A percentile compares a stretch with the other conserved stretches of the same genome.
phyloP scores from a whole-genome alignment of 257 asterid genomes.

The Solanum sejunctum region DNA sequence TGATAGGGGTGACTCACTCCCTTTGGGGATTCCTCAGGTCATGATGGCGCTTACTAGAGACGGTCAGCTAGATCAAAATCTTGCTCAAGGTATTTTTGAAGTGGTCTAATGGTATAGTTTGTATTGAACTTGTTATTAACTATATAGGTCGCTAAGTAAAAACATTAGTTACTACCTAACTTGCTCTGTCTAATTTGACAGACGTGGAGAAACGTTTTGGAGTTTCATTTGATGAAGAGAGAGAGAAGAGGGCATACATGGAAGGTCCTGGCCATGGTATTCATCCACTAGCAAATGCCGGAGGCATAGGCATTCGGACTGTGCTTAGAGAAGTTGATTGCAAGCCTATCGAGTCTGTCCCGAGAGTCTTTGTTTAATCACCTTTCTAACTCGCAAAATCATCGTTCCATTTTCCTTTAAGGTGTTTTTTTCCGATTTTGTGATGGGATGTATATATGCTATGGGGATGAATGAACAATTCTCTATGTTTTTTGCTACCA shows the following conservation, averaged over 20 bases:
- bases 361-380: conserved; percentile 21
- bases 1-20: conserved; percentile 58
- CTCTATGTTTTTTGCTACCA: too few species aligned
- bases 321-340: conserved; percentile 71
- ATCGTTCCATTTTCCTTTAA: too few species aligned
- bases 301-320: conserved; percentile 52
- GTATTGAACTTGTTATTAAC: too few species aligned
- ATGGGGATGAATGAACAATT: too few species aligned
- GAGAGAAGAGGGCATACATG: conserved; percentile 45
- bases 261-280: conserved; percentile 49
- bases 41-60: conserved; percentile 93
- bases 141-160: too few species aligned
- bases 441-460: too few species aligned
- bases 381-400: too few species aligned
- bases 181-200: neutral
- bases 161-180: too few species aligned
- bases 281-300: conserved; percentile 77
- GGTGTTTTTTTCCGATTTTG: too few species aligned
- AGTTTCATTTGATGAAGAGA: conserved; percentile 35
- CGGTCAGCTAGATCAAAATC: conserved; percentile 53
- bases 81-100: conserved; percentile 27
- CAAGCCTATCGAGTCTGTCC: conserved; percentile 14
- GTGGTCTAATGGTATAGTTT: too few species aligned
- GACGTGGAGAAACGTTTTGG: conserved; percentile 55
- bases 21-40: conserved; percentile 71